Evolutionary conservation across 2,329 filamentous ascomycete genomes (phyloP), one percentile per base, ranked within the genome.

Genomic region (Thelonectria olida): DNA sequence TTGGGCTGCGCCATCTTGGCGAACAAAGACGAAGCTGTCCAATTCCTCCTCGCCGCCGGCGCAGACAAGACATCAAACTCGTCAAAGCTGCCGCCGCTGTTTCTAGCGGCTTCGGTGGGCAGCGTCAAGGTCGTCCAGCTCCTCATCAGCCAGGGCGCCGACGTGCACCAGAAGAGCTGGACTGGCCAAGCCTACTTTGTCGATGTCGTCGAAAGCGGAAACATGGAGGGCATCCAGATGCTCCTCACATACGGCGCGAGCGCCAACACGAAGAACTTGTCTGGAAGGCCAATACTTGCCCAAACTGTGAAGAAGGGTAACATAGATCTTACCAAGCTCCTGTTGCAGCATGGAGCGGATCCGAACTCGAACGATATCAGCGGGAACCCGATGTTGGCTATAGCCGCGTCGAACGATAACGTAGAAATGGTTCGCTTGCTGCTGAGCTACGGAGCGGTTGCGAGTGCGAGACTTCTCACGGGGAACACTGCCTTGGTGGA

Each of bases 271-370:
- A 68, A 66, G 0, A 71, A 65, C 28, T 57, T 68, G 2, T 68
- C 68, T 0, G 75, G 75, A 9, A 58, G 70, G 10, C 68, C 69
- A 0, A 62, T 73, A 8, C 67, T 78, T n/a, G 70, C 71, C 0
- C 65, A 70, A 5, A 73, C 70, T 10, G 64, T 74, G 2, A 68
- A 67, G 36, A 73, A 73, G 42, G 69, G 67, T 0, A 68, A 75
- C 4, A 7, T 67, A 12, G 73, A 73, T 4, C 62, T 77, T 3
- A 71, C 68, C 0, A 55, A 66, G n/a, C 44, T 78, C 8, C 66
- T 78, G 3, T 56, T 78, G 19, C 63, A 72, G 10, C 67, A 66
- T 25, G 80, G 80, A 7, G 81, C 81, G n/a, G 70, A 74, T 5
- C 54, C 71, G 1, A 74, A 73, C 12, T 65, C 72, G 0, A 67